A percentile compares a stretch with the other conserved stretches of the same genome.
Conservation (phyloP, 2,329 filamentous ascomycete species). For the Microdochium nivale region DNA sequence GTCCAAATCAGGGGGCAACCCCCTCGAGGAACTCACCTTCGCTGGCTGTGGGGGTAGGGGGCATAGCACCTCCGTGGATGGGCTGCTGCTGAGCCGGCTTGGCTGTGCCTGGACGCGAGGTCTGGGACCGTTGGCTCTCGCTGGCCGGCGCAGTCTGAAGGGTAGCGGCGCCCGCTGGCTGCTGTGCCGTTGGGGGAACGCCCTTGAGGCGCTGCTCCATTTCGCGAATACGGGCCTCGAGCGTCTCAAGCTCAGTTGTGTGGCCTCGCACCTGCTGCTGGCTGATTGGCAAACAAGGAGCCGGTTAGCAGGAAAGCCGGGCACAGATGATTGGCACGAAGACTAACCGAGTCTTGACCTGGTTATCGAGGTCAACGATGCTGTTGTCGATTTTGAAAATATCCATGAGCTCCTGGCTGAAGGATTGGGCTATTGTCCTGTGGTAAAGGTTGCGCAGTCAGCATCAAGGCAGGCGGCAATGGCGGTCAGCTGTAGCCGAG, state of each 20-base stretch:
- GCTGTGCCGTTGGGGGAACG: conserved; percentile 6
- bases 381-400: conserved; percentile 83
- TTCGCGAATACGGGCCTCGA: conserved; percentile 76
- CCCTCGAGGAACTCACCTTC: conserved; percentile 36
- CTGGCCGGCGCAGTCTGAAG: conserved; percentile 12
- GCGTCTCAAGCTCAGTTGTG: conserved; percentile 71
- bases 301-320: neutral
- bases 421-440: conserved; percentile 81
- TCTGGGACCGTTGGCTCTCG: conserved; percentile 18
- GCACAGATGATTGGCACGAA: neutral
- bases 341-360: neutral
- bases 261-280: conserved; percentile 71
- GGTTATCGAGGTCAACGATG: conserved; percentile 55
- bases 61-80: conserved; percentile 48
- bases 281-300: conserved; percentile 36
- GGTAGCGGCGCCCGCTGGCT: conserved; percentile 18
- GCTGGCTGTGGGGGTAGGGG: conserved; percentile 51
- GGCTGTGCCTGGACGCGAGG: conserved; percentile 45
- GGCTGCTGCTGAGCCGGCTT: conserved; percentile 38
- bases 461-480: neutral
- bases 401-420: conserved; percentile 77
- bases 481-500: conserved; percentile 22
- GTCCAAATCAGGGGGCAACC: neutral
- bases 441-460: conserved; percentile 2
- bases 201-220: conserved; percentile 68